Evolutionary conservation across 495 filamentous ascomycete species (phyloP).

Genomic region (Baudoinia panamericana): DNA sequence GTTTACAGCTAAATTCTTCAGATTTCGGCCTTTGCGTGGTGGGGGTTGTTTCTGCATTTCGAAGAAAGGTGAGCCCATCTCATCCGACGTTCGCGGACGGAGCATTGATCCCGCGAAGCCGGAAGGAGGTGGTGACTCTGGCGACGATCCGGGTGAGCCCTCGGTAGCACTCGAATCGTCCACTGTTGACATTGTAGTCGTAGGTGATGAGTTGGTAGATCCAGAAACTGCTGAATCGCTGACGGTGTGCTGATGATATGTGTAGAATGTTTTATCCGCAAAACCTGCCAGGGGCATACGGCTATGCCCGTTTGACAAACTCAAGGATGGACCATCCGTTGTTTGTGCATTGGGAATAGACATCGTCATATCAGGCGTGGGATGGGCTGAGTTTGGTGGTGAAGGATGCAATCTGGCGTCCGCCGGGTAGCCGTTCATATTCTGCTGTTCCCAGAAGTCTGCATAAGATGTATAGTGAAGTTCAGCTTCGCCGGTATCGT

Average conservation of each 20-base stretch:
- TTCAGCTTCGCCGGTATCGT: slow-evolving; percentile 1
- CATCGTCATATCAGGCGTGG: slow-evolving; percentile 11
- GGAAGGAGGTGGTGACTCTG: slow-evolving; percentile 19
- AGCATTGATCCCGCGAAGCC: slow-evolving; percentile 18
- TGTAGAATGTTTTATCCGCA: slow-evolving; percentile 10
- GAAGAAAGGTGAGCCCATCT: slow-evolving; percentile 23
- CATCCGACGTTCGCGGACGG: slow-evolving; percentile 15
- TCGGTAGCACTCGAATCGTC: slow-evolving; percentile 83
- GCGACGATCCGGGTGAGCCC: slow-evolving; percentile 74
- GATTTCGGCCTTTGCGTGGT: slow-evolving; percentile 64
- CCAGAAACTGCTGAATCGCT: slow-evolving; percentile 38
- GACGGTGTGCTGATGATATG: slow-evolving; percentile 14
- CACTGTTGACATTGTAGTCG: slow-evolving; percentile 85
- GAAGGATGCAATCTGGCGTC: slow-evolving; percentile 9
- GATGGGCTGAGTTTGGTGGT: not conserved
- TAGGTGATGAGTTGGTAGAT: slow-evolving; percentile 87
- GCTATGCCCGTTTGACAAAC: not conserved
- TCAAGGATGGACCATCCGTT: not conserved
- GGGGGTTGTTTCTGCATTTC: slow-evolving; percentile 44
- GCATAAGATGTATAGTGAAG: slow-evolving; percentile 5
- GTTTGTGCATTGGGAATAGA: slow-evolving; percentile 5
- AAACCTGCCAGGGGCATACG: not conserved
- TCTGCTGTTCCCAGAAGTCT: slow-evolving; percentile 8
- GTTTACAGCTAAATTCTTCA: slow-evolving; percentile 86
- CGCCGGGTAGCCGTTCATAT: slow-evolving; percentile 10